Evolutionary conservation across 2,329 filamentous ascomycete species (phyloP).

Genomic region (Xylariales sp.): DNA sequence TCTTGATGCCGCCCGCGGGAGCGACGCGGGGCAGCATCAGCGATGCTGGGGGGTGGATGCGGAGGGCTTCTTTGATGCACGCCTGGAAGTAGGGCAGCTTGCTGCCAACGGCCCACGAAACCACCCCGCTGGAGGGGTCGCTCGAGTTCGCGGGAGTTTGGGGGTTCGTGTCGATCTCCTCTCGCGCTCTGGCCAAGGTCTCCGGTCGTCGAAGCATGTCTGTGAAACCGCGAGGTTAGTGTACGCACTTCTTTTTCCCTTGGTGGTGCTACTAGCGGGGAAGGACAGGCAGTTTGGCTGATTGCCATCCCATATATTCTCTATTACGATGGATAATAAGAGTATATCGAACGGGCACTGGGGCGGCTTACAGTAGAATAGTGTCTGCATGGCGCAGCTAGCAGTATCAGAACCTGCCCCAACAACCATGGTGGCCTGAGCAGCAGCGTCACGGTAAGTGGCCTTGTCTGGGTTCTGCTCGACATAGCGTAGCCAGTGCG

Average conservation of each 20-base stretch:
- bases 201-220: no score
- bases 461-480: conserved; percentile 4
- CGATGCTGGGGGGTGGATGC: conserved; percentile 16
- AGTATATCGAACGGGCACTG: no score
- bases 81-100: conserved; percentile 4
- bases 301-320: no score
- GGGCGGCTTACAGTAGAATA: conserved; percentile 8
- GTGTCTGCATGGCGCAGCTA: conserved; percentile 4
- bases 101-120: not conserved
- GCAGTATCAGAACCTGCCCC: conserved; percentile 5
- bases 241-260: no score
- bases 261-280: no score
- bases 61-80: conserved; percentile 6
- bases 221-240: no score
- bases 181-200: not conserved
- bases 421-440: conserved; percentile 1
- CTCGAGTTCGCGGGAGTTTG: not conserved
- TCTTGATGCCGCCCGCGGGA: conserved; percentile 15
- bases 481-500: conserved; percentile 2
- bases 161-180: not conserved
- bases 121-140: not conserved
- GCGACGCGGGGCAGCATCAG: conserved; percentile 23
- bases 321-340: no score
- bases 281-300: no score
- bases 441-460: conserved; percentile 2